Base-by-base conservation (phyloP, 2,329 filamentous ascomycete species). In the Polychaeton citri region DNA sequence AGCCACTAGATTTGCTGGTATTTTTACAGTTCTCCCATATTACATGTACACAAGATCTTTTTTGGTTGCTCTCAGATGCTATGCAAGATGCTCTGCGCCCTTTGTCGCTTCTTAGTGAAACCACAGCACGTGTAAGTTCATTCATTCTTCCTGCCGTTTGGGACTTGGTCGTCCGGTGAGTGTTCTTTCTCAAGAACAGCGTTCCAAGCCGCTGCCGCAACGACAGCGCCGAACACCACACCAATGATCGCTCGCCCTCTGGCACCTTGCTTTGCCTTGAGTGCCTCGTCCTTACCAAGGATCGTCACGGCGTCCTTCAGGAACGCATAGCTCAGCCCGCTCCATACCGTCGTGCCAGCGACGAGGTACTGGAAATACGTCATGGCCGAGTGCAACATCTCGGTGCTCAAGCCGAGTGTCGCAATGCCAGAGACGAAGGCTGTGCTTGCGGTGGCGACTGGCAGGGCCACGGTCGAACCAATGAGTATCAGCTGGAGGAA, bases 231-330 rank as follows among this genome's bases (percentile, higher is more conserved):
- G 45, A 65, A 68, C 4, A 57, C 61, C 6, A 61, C 50, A 2
- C 61, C 64, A 45, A 69, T 63, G 35, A 68, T 64, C 42, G 61
- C 63, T 20, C 65, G 52, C 2, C 65, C 65, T 33, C 59, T 50
- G n/a, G 56, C 54, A 2, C 65, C 65, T 40, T 68, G 65, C 45
- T 61, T 66, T 33, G 51, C 57, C 48, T 68, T 68, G 38, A 68
- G 45, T 40, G 43, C 54, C 43, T 67, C 64, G 38, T 69, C 55
- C 13, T 57, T 51, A 0, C 65, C 65, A 30, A 96, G 57, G 38
- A 96, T 95, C 58, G 81, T 92, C 20, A 96, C 87, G 0, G 86
- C 88, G 49, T 93, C 81, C 57, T 90, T 94, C 46, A 76, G 83
- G 55, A 80, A 92, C 5, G 93, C 69, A 56, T 98, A 98, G 58